phyloP scores from a whole-genome alignment of 768 basidiomycete genomes.

The Glaciozyma antarctica region DNA sequence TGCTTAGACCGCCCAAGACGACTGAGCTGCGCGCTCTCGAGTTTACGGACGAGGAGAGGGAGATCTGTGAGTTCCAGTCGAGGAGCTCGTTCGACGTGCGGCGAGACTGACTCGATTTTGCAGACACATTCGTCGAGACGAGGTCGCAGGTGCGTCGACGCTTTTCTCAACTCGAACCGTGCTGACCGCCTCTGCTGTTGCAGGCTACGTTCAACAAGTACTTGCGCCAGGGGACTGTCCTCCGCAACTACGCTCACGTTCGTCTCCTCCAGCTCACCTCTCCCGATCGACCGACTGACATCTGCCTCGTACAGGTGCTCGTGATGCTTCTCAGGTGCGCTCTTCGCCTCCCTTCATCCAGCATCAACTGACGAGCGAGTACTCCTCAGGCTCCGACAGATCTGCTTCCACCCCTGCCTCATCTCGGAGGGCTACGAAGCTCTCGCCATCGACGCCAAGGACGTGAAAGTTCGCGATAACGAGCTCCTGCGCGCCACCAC shows the following conservation, averaged over 20 bases:
- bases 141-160: slow-evolving; percentile 29
- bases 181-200: no score
- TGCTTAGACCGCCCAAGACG: slow-evolving; percentile 3
- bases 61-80: slow-evolving; percentile 15
- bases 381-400: slow-evolving; percentile 50
- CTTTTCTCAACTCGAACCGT: neutral
- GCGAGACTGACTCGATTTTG: slow-evolving; percentile 4
- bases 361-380: neutral
- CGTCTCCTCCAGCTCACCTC: neutral
- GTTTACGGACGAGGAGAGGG: slow-evolving; percentile 39
- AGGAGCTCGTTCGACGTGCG: slow-evolving; percentile 39
- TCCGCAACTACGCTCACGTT: slow-evolving; percentile 1
- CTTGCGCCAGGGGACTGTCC: slow-evolving; percentile 36
- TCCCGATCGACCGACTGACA: neutral
- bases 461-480: slow-evolving; percentile 41
- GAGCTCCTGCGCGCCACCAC: slow-evolving; percentile 13
- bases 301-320: slow-evolving; percentile 45
- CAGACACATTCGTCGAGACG: slow-evolving; percentile 38
- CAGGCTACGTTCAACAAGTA: slow-evolving; percentile 41
- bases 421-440: slow-evolving; percentile 11
- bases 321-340: slow-evolving; percentile 50
- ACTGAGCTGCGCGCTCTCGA: slow-evolving; percentile 30
- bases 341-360: neutral
- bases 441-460: slow-evolving; percentile 1
- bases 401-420: slow-evolving; percentile 55